Evolutionary conservation across 495 filamentous ascomycete genomes (phyloP).

Genomic region (Talaromyces adpressus): DNA sequence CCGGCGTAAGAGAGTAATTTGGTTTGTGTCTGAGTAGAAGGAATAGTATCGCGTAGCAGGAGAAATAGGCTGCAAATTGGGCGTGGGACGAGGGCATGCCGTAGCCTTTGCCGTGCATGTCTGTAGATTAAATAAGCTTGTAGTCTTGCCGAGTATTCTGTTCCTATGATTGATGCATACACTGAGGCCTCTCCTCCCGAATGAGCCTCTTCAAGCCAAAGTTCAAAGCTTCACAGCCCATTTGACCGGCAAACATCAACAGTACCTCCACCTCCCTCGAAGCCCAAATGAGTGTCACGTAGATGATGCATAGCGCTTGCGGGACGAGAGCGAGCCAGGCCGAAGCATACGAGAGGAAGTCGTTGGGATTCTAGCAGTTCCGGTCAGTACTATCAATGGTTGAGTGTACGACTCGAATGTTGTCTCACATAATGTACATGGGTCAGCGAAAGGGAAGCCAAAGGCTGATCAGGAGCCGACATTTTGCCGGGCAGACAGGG

Average conservation of each 20-base stretch:
- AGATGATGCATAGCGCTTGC: slow-evolving; percentile 82
- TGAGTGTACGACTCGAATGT: background rate
- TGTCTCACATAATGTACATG: slow-evolving; percentile 89
- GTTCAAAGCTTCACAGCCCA: slow-evolving; percentile 91
- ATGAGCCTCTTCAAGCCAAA: slow-evolving; percentile 83
- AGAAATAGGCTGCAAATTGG: slow-evolving; percentile 89
- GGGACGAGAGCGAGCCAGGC: slow-evolving; percentile 92
- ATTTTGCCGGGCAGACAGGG: background rate
- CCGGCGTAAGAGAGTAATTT: slow-evolving; percentile 30
- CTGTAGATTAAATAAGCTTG: slow-evolving; percentile 29
- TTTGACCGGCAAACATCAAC: slow-evolving; percentile 86
- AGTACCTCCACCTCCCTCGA: slow-evolving; percentile 85
- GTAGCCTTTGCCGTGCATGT: slow-evolving; percentile 86
- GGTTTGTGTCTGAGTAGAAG: slow-evolving; percentile 70
- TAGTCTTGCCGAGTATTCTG: background rate
- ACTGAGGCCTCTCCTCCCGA: slow-evolving; percentile 79
- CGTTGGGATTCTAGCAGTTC: slow-evolving; percentile 67
- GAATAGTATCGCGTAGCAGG: slow-evolving; percentile 74
- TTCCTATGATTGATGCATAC: slow-evolving; percentile 30
- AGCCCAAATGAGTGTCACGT: slow-evolving; percentile 82
- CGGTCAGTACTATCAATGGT: background rate
- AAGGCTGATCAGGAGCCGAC: slow-evolving; percentile 26
- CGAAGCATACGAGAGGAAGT: slow-evolving; percentile 76
- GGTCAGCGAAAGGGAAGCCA: slow-evolving; percentile 87
- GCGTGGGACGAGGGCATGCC: slow-evolving; percentile 99